phyloP scores from a whole-genome alignment of 176 grass and related monocot genomes.

The Raddia guianensis region DNA sequence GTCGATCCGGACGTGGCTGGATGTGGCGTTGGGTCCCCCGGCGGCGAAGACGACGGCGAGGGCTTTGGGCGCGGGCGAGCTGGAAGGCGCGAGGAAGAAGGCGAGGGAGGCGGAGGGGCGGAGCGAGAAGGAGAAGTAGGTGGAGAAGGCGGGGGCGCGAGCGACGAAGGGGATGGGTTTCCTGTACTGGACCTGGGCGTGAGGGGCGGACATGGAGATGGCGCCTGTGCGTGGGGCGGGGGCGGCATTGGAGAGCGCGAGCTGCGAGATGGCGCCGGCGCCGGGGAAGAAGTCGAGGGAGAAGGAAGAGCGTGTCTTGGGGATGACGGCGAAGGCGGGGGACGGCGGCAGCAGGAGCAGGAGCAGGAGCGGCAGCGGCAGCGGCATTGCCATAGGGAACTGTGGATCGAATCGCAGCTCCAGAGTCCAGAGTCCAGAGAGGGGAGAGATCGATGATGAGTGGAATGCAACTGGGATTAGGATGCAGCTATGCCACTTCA shows the following conservation, averaged over 20 bases:
- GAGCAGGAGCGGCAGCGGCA: not conserved
- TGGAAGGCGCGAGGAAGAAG: conserved; percentile 55
- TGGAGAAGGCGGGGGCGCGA: conserved; percentile 54
- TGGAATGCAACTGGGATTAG: too few species aligned
- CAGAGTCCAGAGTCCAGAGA: too few species aligned
- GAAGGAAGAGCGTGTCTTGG: conserved; percentile 36
- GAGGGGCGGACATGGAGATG: conserved; percentile 45
- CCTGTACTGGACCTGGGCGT: conserved; percentile 50
- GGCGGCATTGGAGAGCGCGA: conserved; percentile 59
- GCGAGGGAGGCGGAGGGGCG: conserved; percentile 37
- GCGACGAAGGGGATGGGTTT: conserved; percentile 47
- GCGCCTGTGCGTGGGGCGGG: conserved; percentile 38
- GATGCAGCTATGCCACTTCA: too few species aligned
- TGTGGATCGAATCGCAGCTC: too few species aligned
- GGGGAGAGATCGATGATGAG: too few species aligned
- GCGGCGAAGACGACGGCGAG: conserved; percentile 38
- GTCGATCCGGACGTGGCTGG: conserved; percentile 42
- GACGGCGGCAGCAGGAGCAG: not conserved
- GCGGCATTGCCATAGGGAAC: not conserved
- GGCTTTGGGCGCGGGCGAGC: conserved; percentile 15
- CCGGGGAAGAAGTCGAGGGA: conserved; percentile 63
- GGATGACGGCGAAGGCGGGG: not conserved
- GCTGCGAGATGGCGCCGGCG: conserved; percentile 46
- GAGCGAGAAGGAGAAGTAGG: conserved; percentile 84
- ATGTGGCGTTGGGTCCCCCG: not conserved